Percentiles rank a stretch among this genome's conserved stretches.
Conservation (phyloP, 2,329 filamentous ascomycete genomes). For the Epicoccum nigrum region DNA sequence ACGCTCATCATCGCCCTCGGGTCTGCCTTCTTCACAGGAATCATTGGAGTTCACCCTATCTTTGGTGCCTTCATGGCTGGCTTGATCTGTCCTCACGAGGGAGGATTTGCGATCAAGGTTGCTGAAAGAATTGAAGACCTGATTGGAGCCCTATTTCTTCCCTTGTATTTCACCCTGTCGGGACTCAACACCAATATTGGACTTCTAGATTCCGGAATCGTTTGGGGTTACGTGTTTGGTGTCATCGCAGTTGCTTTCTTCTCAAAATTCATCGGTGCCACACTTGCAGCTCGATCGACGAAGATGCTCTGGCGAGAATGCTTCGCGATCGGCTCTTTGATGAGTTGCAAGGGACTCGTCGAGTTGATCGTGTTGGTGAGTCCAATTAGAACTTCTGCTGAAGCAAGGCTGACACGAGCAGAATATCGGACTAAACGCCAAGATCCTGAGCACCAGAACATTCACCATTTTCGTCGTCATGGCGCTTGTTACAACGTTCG, state of each 20-base stretch:
- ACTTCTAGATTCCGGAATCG: constrained; percentile 77
- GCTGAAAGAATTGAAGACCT: constrained; percentile 96
- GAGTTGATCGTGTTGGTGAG: constrained; percentile 91
- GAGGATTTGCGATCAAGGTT: constrained; percentile 86
- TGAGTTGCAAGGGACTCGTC: constrained; percentile 96
- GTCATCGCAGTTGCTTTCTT: constrained; percentile 82
- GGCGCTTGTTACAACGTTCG: constrained; percentile 85
- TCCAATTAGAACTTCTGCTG: background rate
- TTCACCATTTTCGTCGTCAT: constrained; percentile 97
- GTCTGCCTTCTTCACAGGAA: constrained; percentile 85
- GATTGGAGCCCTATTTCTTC: constrained; percentile 80
- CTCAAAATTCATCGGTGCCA: constrained; percentile 83
- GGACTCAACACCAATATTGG: constrained; percentile 88
- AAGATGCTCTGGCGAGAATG: constrained; percentile 90
- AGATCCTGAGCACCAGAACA: constrained; percentile 77
- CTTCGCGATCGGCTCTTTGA: constrained; percentile 83
- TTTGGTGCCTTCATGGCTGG: constrained; percentile 92
- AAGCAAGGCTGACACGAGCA: constrained; percentile 39
- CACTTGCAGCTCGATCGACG: constrained; percentile 74
- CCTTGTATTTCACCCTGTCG: constrained; percentile 91
- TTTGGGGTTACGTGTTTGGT: constrained; percentile 89
- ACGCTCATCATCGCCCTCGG: constrained; percentile 79
- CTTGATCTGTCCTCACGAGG: constrained; percentile 86
- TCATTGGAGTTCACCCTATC: constrained; percentile 92
- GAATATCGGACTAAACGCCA: constrained; percentile 83